Evolutionary conservation across 805 yeast genomes (phyloP), one percentile per base, ranked within the genome.

Genomic region (Wickerhamiella parazyma): DNA sequence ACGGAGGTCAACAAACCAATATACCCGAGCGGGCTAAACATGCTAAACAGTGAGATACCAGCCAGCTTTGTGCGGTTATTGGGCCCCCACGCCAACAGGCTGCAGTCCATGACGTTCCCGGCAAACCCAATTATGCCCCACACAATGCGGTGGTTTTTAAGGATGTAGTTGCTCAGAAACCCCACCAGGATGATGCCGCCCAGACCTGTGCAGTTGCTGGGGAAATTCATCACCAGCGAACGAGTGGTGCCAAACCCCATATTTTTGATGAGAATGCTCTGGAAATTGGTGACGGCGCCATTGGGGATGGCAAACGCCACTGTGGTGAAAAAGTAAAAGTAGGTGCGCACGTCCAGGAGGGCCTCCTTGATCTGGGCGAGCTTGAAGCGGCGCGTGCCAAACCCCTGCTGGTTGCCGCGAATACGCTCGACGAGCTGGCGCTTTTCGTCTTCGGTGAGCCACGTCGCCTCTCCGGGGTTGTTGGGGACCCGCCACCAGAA

Each of bases 401-500:
- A 71, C 33, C 80, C 81, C 50, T 67, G 76, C 50, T 67, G 71
- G 60, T 70, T 75, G 17, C 47, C 49, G 55, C 76, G 67, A 51
- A 71, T 72, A 51, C 78, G 66, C 54, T 67, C 72, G 29, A 72
- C 73, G 33, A 69, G 70, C 51, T 62, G 56, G 16, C 59, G 52
- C 46, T 63, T 67, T 53, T 72, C 80, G 44, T 66, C 64, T 18
- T 66, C 68, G 12, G 58, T 61, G 45, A 68, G 59, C 44, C 67
- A 66, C 66, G 70, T 65, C 3, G 76, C 74, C 19, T 60, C 57
- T 10, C 46, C 46, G 38, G 82, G 82, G 25, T 62, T 57, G 49
- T 74, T 77, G 11, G 82, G 81, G 33, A 78, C 43, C 18, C 41
- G 48, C 34, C 58, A 28, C 20, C 45, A 19, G 20, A 48, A 35